phyloP scores from a whole-genome alignment of 2,329 filamentous ascomycete species.

The Calonectria hongkongensis region DNA sequence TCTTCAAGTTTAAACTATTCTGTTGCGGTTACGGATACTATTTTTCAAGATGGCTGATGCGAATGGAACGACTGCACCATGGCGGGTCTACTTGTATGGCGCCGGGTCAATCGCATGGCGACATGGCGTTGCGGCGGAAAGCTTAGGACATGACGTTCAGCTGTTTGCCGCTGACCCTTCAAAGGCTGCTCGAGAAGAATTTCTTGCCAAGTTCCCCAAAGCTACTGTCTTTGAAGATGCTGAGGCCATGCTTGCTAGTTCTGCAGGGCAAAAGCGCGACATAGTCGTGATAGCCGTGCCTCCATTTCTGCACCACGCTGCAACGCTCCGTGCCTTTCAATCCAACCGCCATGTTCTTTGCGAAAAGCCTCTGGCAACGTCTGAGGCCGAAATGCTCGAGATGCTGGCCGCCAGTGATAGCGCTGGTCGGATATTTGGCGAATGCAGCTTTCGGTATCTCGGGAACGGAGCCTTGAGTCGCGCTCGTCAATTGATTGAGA shows the following conservation, averaged over 20 bases:
- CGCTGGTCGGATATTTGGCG: conserved; percentile 31
- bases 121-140: conserved; percentile 36
- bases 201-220: conserved; percentile 37
- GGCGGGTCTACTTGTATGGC: conserved; percentile 39
- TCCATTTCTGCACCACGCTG: conserved; percentile 38
- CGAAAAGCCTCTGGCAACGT: conserved; percentile 43
- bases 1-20: conserved; percentile 1
- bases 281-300: conserved; percentile 43
- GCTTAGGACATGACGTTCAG: conserved; percentile 26
- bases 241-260: conserved; percentile 35
- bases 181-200: conserved; percentile 31
- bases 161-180: conserved; percentile 41
- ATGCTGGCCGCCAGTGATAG: conserved; percentile 37
- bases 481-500: conserved; percentile 38
- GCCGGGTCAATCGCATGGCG: conserved; percentile 42
- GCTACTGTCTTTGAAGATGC: conserved; percentile 39
- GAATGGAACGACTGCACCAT: conserved; percentile 1
- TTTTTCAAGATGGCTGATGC: conserved; percentile 26
- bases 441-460: conserved; percentile 43
- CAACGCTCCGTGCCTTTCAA: conserved; percentile 37
- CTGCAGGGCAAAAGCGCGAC: conserved; percentile 31
- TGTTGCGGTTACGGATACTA: background rate
- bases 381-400: conserved; percentile 34
- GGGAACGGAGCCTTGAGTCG: conserved; percentile 34
- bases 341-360: conserved; percentile 41